Evolutionary conservation across 768 basidiomycete genomes (phyloP).

Genomic region (Obba rivulosa): DNA sequence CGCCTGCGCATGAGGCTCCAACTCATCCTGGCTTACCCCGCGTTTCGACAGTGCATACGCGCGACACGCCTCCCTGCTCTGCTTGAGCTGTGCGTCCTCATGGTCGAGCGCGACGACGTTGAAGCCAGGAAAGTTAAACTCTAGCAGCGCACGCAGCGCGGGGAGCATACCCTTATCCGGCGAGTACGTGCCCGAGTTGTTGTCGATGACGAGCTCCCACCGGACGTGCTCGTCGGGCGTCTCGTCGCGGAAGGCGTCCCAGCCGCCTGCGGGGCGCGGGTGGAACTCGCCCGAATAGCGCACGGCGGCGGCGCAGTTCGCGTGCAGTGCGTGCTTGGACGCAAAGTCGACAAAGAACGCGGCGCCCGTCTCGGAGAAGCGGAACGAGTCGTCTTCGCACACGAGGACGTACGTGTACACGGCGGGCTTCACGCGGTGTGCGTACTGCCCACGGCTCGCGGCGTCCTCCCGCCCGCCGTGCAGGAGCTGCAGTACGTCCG

Average conservation of each 20-base stretch:
- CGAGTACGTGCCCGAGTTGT: slow-evolving; percentile 81
- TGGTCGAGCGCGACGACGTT: slow-evolving; percentile 47
- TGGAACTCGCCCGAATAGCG: slow-evolving; percentile 78
- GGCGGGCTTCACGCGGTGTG: slow-evolving; percentile 65
- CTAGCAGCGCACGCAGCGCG: slow-evolving; percentile 52
- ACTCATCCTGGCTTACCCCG: slow-evolving; percentile 54
- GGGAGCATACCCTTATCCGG: slow-evolving; percentile 64
- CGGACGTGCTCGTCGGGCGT: slow-evolving; percentile 47
- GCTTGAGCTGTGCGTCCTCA: slow-evolving; percentile 48
- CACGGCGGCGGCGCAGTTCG: slow-evolving; percentile 62
- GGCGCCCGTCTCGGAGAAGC: slow-evolving; percentile 84
- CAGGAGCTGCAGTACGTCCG: slow-evolving; percentile 47
- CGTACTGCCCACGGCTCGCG: slow-evolving; percentile 5
- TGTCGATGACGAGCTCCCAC: slow-evolving; percentile 86
- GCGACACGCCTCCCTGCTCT: slow-evolving; percentile 63
- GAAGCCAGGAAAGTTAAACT: slow-evolving; percentile 71
- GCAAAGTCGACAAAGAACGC: slow-evolving; percentile 85
- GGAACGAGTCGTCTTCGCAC: slow-evolving; percentile 65
- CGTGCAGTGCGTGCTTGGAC: slow-evolving; percentile 82
- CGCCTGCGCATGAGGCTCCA: slow-evolving; percentile 54
- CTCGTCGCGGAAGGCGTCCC: slow-evolving; percentile 54
- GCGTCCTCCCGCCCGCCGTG: slow-evolving; percentile 28
- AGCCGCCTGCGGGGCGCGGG: slow-evolving; percentile 64
- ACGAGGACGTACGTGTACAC: slow-evolving; percentile 86
- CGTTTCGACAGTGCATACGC: slow-evolving; percentile 56